A percentile compares a stretch with the other conserved stretches of the same genome.
Evolutionary conservation across 2,329 filamentous ascomycete genomes (phyloP).

Genomic region (Cercospora sp.): DNA sequence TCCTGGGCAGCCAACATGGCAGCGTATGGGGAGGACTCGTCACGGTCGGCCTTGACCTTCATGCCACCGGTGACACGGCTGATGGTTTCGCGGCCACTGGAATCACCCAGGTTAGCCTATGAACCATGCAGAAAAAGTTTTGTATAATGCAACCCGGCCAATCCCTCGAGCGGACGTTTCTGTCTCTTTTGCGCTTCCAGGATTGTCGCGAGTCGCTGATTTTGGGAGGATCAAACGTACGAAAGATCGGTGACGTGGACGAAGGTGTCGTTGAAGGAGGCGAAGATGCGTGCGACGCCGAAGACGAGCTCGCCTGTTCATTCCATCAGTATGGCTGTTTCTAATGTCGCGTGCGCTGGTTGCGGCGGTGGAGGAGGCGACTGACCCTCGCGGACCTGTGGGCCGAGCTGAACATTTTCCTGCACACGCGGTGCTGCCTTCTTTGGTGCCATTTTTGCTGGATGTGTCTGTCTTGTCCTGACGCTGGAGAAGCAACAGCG

Average conservation of each 20-base stretch:
- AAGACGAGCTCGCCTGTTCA: constrained; percentile 87
- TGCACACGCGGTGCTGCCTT: constrained; percentile 77
- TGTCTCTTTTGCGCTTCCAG: constrained; percentile 2
- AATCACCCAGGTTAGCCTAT: constrained; percentile 69
- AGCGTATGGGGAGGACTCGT: constrained; percentile 99
- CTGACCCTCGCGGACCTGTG: constrained; percentile 92
- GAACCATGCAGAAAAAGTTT: constrained; percentile 34
- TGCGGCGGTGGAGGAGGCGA: constrained; percentile 25
- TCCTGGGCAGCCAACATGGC: constrained; percentile 99
- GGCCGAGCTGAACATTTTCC: constrained; percentile 98
- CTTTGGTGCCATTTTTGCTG: constrained; percentile 82
- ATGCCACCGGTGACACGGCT: constrained; percentile 99
- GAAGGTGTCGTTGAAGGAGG: constrained; percentile 66
- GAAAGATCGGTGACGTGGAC: constrained; percentile 99
- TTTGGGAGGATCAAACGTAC: constrained; percentile 38
- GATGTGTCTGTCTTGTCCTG: constrained; percentile 32
- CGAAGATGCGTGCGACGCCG: constrained; percentile 96
- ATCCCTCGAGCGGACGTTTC: constrained; percentile 15
- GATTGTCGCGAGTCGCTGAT: constrained; percentile 2
- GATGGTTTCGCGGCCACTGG: constrained; percentile 99
- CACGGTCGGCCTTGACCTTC: constrained; percentile 99
- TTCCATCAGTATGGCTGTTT: constrained; percentile 29
- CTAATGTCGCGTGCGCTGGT: constrained; percentile 16
- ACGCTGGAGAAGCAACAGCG: constrained; percentile 21
- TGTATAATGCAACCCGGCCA: constrained; percentile 28